Base-by-base conservation (phyloP, 139 green algal genomes). In the Nannochloris sp. region DNA sequence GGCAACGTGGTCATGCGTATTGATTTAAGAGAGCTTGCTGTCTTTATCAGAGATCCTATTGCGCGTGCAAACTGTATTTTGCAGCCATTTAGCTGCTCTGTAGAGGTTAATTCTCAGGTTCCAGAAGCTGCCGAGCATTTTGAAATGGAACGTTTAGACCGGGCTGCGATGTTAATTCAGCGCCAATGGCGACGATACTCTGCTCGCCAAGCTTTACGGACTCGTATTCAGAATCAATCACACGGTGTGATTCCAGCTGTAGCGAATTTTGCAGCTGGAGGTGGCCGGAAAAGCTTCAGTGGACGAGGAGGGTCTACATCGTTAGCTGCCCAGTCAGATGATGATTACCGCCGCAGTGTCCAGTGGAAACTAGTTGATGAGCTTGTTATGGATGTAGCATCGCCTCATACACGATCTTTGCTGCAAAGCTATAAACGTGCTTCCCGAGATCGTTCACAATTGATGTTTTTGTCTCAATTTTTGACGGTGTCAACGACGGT, bases 11-110 rank as follows among this genome's bases (percentile, higher is more conserved):
- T 83, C n/a, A 62, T 80, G 61, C 70, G 60, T 14, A 42, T 80
- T 33, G 85, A 93, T 54, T 27, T 93, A 48, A 77, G 76, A 25
- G 83, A 90, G 47, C 37, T 84, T 4, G 80, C 87, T 3, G 82
- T 78, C n/a, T 91, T 90, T 64, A 69, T 90, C 45, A 74, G 87
- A 4, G 74, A 90, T 57, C 62, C 69, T 2, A 37, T n/a, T 13
- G 76, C 78, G 19, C 45, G 72, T 3, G 78, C 90, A 4, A 86
- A 81, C 46, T 86, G 81, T 63, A 77, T 84, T 47, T 73, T 93
- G 66, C 83, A 89, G 58, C 87, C 87, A 25, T 55, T 83, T 42
- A 62, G 45, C 39, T 33, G 33, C 14, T 29, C 38, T 55, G 23
- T 54, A 8, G 12, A 47, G 9, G 42, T 55, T 34, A 15, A 27